Conservation (phyloP, 345 rosid genomes). For the Citrus unshiu region DNA sequence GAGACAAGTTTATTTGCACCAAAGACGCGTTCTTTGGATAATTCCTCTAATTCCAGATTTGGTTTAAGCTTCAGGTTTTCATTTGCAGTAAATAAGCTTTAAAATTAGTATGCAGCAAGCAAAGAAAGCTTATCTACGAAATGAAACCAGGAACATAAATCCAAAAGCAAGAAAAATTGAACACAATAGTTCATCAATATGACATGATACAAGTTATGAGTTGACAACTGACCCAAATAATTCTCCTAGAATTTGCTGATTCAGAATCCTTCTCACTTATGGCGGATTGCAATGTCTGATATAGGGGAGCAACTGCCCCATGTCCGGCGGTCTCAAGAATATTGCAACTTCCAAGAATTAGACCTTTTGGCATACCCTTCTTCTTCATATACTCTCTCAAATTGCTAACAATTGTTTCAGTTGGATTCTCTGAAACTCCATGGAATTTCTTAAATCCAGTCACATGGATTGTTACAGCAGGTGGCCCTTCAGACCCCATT, state of each 20-base stretch:
- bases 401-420: conserved; percentile 69
- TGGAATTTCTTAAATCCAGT: conserved; percentile 98
- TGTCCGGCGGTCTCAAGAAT: conserved; percentile 93
- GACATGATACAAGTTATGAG: neutral
- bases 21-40: neutral
- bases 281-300: conserved; percentile 63
- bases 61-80: neutral
- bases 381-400: conserved; percentile 65
- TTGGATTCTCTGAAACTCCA: conserved; percentile 97
- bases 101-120: no score
- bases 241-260: conserved; percentile 40
- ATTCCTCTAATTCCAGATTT: neutral
- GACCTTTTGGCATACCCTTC: conserved; percentile 66
- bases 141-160: neutral
- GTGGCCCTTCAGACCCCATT: conserved; percentile 98
- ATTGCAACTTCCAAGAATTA: conserved; percentile 69
- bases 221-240: conserved; percentile 66
- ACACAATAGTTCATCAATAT: neutral
- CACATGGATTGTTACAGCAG: conserved; percentile 67
- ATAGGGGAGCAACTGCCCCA: conserved; percentile 57
- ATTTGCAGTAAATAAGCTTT: neutral
- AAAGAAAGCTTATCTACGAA: neutral
- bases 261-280: conserved; percentile 42
- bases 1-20: neutral
- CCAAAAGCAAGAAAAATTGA: no score